Evolutionary conservation across 2,329 filamentous ascomycete genomes (phyloP).

Genomic region (Elsinoe batatas): DNA sequence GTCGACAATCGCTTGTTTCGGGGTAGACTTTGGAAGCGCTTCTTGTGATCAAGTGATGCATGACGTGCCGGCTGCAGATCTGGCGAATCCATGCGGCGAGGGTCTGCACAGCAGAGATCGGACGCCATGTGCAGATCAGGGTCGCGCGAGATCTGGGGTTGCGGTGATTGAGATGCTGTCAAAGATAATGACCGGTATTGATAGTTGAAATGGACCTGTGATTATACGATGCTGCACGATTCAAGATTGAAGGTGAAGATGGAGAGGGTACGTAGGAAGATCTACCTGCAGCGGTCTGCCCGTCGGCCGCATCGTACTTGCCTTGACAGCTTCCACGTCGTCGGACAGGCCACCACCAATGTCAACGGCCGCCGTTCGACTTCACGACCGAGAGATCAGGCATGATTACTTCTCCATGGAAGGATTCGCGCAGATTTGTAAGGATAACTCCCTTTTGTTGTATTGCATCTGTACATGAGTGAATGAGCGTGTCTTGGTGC

Average conservation of each 20-base stretch:
- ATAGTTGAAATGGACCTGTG: background rate
- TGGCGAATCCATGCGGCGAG: slow-evolving; percentile 11
- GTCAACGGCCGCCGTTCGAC: no score
- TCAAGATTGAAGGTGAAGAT: background rate
- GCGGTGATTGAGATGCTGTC: background rate
- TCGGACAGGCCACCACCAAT: no score
- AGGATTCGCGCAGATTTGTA: background rate
- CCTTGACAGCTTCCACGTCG: background rate
- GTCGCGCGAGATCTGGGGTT: background rate
- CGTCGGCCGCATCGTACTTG: background rate
- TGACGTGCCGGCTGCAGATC: slow-evolving; percentile 9
- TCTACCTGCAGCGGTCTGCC: background rate
- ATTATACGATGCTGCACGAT: background rate
- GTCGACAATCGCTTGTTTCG: background rate
- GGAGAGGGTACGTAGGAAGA: background rate
- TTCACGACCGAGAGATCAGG: no score
- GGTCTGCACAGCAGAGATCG: slow-evolving; percentile 13
- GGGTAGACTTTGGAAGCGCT: background rate
- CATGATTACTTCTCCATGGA: no score
- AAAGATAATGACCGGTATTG: background rate
- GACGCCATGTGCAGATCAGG: slow-evolving; percentile 10
- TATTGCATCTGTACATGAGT: background rate
- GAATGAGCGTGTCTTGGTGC: background rate
- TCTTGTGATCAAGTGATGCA: background rate
- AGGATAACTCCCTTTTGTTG: background rate